These are phyloP conservation scores for Diutina mesorugosa DNA, from an alignment of 1,139 yeast species.

Conservation along the genomic window DNA sequence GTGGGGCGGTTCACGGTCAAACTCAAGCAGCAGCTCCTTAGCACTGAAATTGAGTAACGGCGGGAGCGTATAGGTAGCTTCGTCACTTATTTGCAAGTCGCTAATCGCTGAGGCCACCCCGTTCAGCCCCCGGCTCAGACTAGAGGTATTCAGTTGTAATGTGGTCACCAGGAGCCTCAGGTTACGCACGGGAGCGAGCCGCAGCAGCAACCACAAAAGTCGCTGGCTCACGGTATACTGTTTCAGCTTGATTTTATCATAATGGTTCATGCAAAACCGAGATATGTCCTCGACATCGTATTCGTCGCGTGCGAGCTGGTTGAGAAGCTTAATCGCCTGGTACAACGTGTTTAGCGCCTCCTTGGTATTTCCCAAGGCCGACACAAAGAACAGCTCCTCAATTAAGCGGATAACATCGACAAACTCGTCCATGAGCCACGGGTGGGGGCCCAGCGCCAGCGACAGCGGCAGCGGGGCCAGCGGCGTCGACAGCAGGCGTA, in stretches of 20 bases:
- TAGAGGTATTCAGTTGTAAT: background rate
- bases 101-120: background rate
- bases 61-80: background rate
- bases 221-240: background rate
- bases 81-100: background rate
- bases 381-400: background rate
- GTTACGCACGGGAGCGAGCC: background rate
- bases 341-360: background rate
- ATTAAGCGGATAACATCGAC: background rate
- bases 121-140: background rate
- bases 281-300: background rate
- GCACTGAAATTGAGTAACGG: background rate
- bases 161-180: background rate
- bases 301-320: constrained; percentile 1
- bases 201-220: background rate
- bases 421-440: constrained; percentile 1
- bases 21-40: background rate
- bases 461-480: background rate
- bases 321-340: background rate
- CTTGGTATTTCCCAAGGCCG: background rate
- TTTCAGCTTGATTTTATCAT: background rate
- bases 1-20: background rate
- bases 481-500: background rate
- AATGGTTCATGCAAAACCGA: background rate
- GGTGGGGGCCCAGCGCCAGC: background rate